Evolutionary conservation across 306 rosid species (phyloP).

Genomic region (Astragalus membranaceus): DNA sequence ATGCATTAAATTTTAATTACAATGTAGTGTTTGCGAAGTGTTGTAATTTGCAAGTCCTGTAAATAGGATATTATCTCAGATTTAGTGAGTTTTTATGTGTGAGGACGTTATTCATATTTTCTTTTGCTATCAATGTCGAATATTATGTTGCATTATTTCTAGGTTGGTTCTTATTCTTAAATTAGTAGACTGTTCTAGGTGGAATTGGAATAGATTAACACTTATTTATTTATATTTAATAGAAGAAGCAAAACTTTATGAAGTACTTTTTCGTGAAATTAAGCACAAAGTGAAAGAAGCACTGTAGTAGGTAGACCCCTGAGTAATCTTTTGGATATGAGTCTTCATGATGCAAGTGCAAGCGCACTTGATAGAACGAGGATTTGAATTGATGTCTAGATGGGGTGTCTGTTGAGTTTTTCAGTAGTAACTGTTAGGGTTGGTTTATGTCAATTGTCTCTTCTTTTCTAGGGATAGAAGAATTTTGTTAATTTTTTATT

Average conservation of each 20-base stretch:
- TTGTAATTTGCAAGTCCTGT: background rate
- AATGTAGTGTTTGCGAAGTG: background rate
- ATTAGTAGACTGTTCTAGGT: background rate
- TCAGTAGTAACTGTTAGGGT: background rate
- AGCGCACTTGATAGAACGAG: background rate
- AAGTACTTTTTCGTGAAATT: background rate
- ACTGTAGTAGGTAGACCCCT: background rate
- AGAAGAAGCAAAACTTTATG: background rate
- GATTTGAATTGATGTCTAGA: background rate
- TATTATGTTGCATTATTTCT: background rate
- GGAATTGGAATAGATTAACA: background rate
- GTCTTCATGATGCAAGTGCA: background rate
- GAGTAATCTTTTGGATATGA: background rate
- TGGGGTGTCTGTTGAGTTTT: background rate
- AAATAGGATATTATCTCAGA: background rate
- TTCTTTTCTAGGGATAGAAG: background rate
- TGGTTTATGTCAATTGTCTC: background rate
- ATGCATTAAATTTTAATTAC: background rate
- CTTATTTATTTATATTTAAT: background rate
- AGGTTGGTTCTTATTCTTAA: background rate
- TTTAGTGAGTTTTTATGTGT: background rate
- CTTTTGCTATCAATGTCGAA: background rate
- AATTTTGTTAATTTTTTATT: background rate
- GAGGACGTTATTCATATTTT: background rate
- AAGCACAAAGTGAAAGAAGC: background rate